Base-by-base conservation (phyloP, 2,329 filamentous ascomycete species). In the Lithohypha guttulata region DNA sequence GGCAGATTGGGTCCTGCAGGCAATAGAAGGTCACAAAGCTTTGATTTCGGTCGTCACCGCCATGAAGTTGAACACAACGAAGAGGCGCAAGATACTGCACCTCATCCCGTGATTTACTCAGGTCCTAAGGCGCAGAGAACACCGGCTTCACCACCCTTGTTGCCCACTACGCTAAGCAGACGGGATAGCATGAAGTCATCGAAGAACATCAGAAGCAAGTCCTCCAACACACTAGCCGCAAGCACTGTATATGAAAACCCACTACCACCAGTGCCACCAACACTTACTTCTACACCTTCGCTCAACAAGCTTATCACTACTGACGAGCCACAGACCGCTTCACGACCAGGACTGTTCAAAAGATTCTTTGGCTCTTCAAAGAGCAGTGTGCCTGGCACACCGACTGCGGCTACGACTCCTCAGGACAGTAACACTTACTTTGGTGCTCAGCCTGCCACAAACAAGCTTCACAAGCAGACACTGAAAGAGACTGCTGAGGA, bases 351-450 rank as follows among this genome's bases (percentile, higher is more conserved):
- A 14, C 96, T 98, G 66, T 96, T 96, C 66, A 78, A 85, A 52
- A 77, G 89, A 47, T 83, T 96, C 26, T 96, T 96, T 65, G 84
- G 81, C 26, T 81, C 79, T 7, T 76, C 81, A 23, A 82, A 72
- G 55, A 71, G 62, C 56, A n/a, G n/a, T n/a, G n/a, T n/a, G n/a
- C n/a, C n/a, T n/a, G n/a, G n/a, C n/a, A n/a, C n/a, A n/a, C n/a
- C n/a, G n/a, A n/a, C n/a, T n/a, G n/a, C n/a, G n/a, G n/a, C n/a
- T n/a, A n/a, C n/a, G n/a, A 5, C 32, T 27, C 19, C 57, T 5
- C 49, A 47, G 14, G 53, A 59, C 15, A 34, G 27, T 4, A 35
- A 30, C 10, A 13, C 15, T 19, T 35, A 43, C 5, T 28, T 32
- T 18, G 45, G n/a, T n/a, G n/a, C n/a, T n/a, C n/a, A n/a, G n/a